Conservation (phyloP, 306 rosid species). For the Hippophae gyantsensis region DNA sequence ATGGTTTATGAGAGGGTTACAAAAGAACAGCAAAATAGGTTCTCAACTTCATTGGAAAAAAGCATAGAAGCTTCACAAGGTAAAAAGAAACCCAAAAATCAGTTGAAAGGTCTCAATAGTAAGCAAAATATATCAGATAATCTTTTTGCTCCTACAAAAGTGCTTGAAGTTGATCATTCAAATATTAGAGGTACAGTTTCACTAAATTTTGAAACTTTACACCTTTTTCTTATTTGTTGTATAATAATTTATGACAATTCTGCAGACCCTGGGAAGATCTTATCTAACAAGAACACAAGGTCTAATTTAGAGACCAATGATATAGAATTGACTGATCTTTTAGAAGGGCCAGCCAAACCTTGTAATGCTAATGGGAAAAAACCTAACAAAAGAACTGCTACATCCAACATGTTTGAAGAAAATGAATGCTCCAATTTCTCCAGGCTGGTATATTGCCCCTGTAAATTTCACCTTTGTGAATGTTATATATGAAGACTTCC, state of each 20-base stretch:
- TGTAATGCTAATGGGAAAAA: slow-evolving; percentile 1
- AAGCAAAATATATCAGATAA: slow-evolving; percentile 13
- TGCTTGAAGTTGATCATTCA: slow-evolving; percentile 15
- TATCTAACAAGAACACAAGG: slow-evolving; percentile 5
- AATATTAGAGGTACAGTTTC: slow-evolving; percentile 35
- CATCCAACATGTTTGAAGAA: slow-evolving; percentile 16
- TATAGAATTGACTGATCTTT: slow-evolving; percentile 13
- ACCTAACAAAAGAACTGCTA: slow-evolving; percentile 15
- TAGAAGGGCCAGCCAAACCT: neutral
- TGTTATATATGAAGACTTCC: neutral
- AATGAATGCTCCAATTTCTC: slow-evolving; percentile 19
- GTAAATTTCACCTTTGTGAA: neutral
- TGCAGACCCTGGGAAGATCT: slow-evolving; percentile 19
- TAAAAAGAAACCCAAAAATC: slow-evolving; percentile 14
- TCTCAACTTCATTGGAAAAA: slow-evolving; percentile 19
- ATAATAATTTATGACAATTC: slow-evolving; percentile 9
- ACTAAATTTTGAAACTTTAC: slow-evolving; percentile 14
- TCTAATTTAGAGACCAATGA: slow-evolving; percentile 15
- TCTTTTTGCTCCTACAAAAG: slow-evolving; percentile 13
- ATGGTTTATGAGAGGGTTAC: slow-evolving; percentile 25
- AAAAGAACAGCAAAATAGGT: slow-evolving; percentile 21
- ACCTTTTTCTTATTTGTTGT: slow-evolving; percentile 6
- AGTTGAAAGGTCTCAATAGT: slow-evolving; percentile 15
- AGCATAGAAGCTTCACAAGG: slow-evolving; percentile 19
- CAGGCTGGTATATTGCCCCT: slow-evolving; percentile 30